These are phyloP conservation scores for Tripterygium wilfordii DNA, from an alignment of 177 flowering plant species.

Conservation along the genomic window DNA sequence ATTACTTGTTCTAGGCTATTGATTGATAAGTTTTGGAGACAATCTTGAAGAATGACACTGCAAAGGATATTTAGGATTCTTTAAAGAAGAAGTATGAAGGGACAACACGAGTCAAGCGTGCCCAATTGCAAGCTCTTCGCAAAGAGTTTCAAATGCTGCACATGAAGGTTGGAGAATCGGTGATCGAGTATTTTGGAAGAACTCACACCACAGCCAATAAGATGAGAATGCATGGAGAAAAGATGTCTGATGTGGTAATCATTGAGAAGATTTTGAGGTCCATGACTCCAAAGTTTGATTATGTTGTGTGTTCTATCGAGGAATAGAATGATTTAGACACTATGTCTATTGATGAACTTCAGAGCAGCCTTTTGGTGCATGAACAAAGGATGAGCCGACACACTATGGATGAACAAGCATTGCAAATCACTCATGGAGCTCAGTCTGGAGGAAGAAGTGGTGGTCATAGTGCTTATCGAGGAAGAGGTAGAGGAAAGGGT, in stretches of 20 bases:
- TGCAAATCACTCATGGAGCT: neutral
- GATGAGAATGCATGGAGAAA: neutral
- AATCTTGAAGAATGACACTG: too few species aligned
- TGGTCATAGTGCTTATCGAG: neutral
- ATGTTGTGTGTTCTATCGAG: neutral
- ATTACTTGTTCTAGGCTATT: too few species aligned
- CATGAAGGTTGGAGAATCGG: too few species aligned
- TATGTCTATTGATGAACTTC: neutral
- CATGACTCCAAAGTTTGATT: neutral
- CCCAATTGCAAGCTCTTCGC: too few species aligned
- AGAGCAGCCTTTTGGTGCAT: neutral
- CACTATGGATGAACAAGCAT: neutral
- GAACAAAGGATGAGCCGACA: neutral
- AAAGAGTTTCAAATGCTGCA: too few species aligned
- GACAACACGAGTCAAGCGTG: too few species aligned
- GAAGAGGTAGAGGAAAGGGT: constrained; percentile 1
- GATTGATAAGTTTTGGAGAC: too few species aligned
- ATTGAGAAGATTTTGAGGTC: neutral
- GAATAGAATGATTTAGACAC: neutral
- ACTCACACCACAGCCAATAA: too few species aligned
- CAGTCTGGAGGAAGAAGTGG: neutral
- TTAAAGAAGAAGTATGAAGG: too few species aligned
- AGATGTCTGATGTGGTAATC: neutral
- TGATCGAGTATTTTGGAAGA: too few species aligned
- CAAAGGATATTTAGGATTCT: too few species aligned